These are phyloP conservation scores for Saturnispora kantuleensis DNA, from an alignment of 805 yeast genomes.

Conservation along the genomic window DNA sequence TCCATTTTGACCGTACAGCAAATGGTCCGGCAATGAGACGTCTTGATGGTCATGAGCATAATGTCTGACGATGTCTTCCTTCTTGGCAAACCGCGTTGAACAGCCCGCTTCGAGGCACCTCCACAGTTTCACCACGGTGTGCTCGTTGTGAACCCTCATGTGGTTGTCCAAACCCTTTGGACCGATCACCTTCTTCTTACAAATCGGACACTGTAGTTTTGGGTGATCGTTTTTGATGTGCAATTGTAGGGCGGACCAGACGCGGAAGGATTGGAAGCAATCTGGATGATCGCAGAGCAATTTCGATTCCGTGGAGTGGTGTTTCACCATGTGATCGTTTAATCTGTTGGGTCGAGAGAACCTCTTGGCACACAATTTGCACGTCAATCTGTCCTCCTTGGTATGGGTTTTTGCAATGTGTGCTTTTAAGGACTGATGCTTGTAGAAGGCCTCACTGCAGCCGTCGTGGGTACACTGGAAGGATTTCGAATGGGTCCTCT, in stretches of 20 bases:
- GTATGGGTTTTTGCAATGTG: slow-evolving; percentile 61
- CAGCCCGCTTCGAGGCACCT: slow-evolving; percentile 47
- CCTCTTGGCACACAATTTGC: slow-evolving; percentile 52
- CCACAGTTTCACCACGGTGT: slow-evolving; percentile 49
- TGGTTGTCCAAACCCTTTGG: slow-evolving; percentile 61
- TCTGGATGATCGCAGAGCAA: slow-evolving; percentile 55
- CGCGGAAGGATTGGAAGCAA: slow-evolving; percentile 50
- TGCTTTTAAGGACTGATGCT: slow-evolving; percentile 64
- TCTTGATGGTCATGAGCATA: slow-evolving; percentile 35
- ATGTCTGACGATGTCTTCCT: slow-evolving; percentile 49
- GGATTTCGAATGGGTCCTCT: slow-evolving; percentile 64
- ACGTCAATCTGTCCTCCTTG: slow-evolving; percentile 33
- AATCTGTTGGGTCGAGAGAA: slow-evolving; percentile 59
- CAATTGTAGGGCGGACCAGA: slow-evolving; percentile 63
- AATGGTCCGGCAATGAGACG: slow-evolving; percentile 12
- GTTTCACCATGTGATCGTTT: slow-evolving; percentile 53
- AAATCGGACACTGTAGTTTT: slow-evolving; percentile 48
- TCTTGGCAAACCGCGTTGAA: slow-evolving; percentile 39
- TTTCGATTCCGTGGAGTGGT: slow-evolving; percentile 42
- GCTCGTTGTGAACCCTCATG: slow-evolving; percentile 57
- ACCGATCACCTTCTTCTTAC: slow-evolving; percentile 69
- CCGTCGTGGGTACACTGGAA: slow-evolving; percentile 50
- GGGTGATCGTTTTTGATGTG: slow-evolving; percentile 72
- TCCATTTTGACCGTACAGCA: slow-evolving; percentile 6
- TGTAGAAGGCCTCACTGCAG: slow-evolving; percentile 61